Evolutionary conservation across 805 yeast species (phyloP).

Genomic region (Candida pini): DNA sequence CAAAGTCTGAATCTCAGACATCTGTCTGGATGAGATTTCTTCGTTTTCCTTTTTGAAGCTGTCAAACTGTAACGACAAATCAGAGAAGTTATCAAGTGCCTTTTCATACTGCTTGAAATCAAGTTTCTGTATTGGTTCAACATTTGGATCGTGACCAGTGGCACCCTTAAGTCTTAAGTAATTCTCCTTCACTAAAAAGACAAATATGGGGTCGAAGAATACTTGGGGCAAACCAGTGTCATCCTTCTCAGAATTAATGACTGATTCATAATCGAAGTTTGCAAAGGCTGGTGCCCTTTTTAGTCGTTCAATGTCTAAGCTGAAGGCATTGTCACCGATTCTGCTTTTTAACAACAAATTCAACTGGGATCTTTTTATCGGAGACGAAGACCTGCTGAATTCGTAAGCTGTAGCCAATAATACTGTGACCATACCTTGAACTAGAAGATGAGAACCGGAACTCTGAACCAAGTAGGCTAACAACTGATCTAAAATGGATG

Average conservation of each 20-base stretch:
- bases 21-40: conserved; percentile 12
- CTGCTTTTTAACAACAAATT: conserved; percentile 58
- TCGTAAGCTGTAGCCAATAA: conserved; percentile 78
- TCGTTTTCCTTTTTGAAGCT: conserved; percentile 16
- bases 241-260: conserved; percentile 53
- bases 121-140: conserved; percentile 63
- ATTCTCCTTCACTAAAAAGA: conserved; percentile 63
- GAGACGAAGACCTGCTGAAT: conserved; percentile 59
- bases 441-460: conserved; percentile 32
- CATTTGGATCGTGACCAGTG: conserved; percentile 64
- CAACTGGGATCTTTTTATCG: conserved; percentile 54
- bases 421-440: conserved; percentile 65
- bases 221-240: conserved; percentile 85
- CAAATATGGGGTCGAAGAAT: conserved; percentile 61
- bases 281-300: conserved; percentile 52
- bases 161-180: conserved; percentile 62
- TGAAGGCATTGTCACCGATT: conserved; percentile 78
- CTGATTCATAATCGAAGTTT: conserved; percentile 47
- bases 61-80: conserved; percentile 12
- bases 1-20: conserved; percentile 17
- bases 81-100: conserved; percentile 31
- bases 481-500: conserved; percentile 60
- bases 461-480: conserved; percentile 57
- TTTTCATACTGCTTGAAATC: conserved; percentile 56
- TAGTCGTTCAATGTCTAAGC: conserved; percentile 67